These are phyloP conservation scores for Daldinia decipiens DNA, from an alignment of 495 filamentous ascomycete genomes.

Conservation along the genomic window DNA sequence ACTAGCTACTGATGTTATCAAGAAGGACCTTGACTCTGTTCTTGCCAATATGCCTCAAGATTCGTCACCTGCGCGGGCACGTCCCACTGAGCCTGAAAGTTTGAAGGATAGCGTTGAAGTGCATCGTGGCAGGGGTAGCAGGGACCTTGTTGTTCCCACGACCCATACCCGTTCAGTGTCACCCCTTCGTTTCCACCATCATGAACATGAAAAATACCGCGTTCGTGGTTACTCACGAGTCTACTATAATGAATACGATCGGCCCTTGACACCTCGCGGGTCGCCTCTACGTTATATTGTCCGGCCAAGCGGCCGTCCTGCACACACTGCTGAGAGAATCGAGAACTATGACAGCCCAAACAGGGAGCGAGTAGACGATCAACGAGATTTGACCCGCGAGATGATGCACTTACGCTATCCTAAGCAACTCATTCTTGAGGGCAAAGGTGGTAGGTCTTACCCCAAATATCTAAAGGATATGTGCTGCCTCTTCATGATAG, in stretches of 20 bases:
- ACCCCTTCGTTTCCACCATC: constrained; percentile 23
- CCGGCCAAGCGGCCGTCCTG: too few relatives aligned
- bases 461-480: not conserved
- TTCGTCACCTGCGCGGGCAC: not conserved
- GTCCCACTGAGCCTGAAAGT: not conserved
- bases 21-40: not conserved
- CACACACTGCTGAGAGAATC: not conserved
- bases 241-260: constrained; percentile 14
- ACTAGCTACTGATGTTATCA: not conserved
- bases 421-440: constrained; percentile 29
- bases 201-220: constrained; percentile 9
- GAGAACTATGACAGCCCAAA: constrained; percentile 13
- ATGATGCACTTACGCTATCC: constrained; percentile 14
- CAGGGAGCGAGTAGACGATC: constrained; percentile 24
- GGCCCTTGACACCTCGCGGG: not conserved
- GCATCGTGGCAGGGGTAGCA: not conserved
- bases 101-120: not conserved
- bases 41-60: not conserved
- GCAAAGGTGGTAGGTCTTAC: constrained; percentile 44
- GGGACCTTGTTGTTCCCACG: constrained; percentile 36
- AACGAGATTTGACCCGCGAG: constrained; percentile 4
- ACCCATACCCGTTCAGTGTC: constrained; percentile 35
- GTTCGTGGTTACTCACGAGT: constrained; percentile 12
- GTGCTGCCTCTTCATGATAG: not conserved
- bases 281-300: not conserved